Percentiles rank a stretch among this genome's conserved stretches.
These are phyloP conservation scores for Fragaria nilgerrensis DNA, from an alignment of 306 rosid species.

Conservation along the genomic window DNA sequence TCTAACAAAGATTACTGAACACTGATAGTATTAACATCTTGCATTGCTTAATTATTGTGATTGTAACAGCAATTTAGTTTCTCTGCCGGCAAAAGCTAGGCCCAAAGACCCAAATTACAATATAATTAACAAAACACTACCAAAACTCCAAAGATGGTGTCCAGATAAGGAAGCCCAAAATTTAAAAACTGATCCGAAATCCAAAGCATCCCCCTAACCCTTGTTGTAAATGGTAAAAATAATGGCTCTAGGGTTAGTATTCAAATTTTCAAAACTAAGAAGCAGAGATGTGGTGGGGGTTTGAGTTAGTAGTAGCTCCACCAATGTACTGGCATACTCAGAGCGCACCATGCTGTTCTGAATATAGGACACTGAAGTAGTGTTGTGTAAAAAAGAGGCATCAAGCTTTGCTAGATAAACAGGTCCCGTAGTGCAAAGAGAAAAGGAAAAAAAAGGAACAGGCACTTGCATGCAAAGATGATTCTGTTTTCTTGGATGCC, in stretches of 20 bases:
- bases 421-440: slow-evolving; percentile 9
- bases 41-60: not conserved
- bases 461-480: slow-evolving; percentile 34
- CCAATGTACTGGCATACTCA: not conserved
- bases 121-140: not conserved
- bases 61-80: not conserved
- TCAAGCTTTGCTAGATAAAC: slow-evolving; percentile 22
- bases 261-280: not conserved
- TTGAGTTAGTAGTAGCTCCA: not conserved
- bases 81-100: not conserved
- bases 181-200: not conserved
- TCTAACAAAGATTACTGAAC: too few relatives aligned
- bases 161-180: not conserved
- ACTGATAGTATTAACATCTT: not conserved
- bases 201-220: not conserved
- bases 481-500: slow-evolving; percentile 64
- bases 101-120: not conserved
- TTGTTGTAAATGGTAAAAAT: not conserved
- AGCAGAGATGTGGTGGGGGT: not conserved
- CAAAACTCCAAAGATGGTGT: not conserved
- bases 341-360: slow-evolving; percentile 17
- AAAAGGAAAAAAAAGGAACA: slow-evolving; percentile 11
- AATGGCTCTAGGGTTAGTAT: not conserved
- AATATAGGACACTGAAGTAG: not conserved
- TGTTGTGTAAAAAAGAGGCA: slow-evolving; percentile 16